phyloP scores from a whole-genome alignment of 202 grass and related monocot genomes.

The Panicum virgatum region DNA sequence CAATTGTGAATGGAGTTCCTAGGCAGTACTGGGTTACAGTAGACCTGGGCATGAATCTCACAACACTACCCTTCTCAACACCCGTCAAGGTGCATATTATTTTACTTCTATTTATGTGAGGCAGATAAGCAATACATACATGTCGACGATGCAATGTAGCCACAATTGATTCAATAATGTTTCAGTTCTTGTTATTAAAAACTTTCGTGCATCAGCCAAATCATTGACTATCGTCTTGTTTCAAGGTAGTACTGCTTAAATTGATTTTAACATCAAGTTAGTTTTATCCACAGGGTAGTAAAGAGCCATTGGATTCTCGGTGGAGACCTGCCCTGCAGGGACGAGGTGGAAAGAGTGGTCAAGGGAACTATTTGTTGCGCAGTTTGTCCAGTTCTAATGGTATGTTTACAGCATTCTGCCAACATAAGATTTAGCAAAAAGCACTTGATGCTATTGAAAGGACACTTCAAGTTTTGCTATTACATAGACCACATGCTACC shows the following conservation, averaged over 20 bases:
- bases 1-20: neutral
- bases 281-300: slow-evolving; percentile 45
- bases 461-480: neutral
- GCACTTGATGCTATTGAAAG: neutral
- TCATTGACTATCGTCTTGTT: neutral
- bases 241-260: slow-evolving; percentile 13
- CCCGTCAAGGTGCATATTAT: neutral
- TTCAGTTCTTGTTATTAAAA: neutral
- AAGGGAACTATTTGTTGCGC: slow-evolving; percentile 61
- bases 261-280: slow-evolving; percentile 18
- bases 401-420: slow-evolving; percentile 29
- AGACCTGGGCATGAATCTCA: neutral
- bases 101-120: neutral
- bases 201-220: neutral
- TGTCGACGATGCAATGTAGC: neutral
- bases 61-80: neutral
- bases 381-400: slow-evolving; percentile 51
- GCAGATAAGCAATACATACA: neutral
- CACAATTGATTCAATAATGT: neutral
- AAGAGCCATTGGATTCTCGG: slow-evolving; percentile 57
- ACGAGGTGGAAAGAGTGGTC: slow-evolving; percentile 56
- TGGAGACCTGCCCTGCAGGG: slow-evolving; percentile 59
- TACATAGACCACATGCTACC: neutral
- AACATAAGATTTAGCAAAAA: neutral
- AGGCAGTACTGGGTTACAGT: neutral